These are phyloP conservation scores for Tylopilus subfusipes DNA, from an alignment of 768 basidiomycete species.

Conservation along the genomic window DNA sequence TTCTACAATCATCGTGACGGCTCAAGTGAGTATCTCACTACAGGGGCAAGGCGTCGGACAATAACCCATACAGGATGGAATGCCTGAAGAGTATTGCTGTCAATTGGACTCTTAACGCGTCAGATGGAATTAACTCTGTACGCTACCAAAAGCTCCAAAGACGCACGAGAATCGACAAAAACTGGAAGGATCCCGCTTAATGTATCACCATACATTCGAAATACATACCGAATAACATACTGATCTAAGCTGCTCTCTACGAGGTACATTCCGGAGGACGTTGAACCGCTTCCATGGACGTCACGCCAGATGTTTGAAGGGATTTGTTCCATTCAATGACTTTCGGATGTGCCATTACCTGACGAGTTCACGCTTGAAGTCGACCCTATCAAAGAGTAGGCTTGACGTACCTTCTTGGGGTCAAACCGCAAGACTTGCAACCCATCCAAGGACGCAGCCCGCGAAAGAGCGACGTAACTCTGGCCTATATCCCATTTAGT, in stretches of 20 bases:
- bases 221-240: conserved; percentile 12
- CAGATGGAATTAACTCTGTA: not conserved
- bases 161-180: not conserved
- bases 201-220: not conserved
- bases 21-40: conserved; percentile 87
- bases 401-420: conserved; percentile 42
- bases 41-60: conserved; percentile 58
- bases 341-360: conserved; percentile 44
- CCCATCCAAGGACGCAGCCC: conserved; percentile 51
- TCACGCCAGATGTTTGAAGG: conserved; percentile 3
- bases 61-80: conserved; percentile 55
- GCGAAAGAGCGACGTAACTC: conserved; percentile 49
- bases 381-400: not conserved
- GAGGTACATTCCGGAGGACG: not conserved
- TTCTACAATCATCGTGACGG: conserved; percentile 28
- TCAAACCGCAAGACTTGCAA: conserved; percentile 53
- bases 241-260: not conserved
- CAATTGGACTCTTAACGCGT: conserved; percentile 7
- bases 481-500: conserved; percentile 34
- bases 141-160: not conserved
- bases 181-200: not conserved
- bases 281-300: not conserved
- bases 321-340: conserved; percentile 43
- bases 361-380: not conserved
- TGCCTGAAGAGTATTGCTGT: conserved; percentile 56